Base-by-base conservation (phyloP, 306 rosid genomes). In the Vigna hirtella region DNA sequence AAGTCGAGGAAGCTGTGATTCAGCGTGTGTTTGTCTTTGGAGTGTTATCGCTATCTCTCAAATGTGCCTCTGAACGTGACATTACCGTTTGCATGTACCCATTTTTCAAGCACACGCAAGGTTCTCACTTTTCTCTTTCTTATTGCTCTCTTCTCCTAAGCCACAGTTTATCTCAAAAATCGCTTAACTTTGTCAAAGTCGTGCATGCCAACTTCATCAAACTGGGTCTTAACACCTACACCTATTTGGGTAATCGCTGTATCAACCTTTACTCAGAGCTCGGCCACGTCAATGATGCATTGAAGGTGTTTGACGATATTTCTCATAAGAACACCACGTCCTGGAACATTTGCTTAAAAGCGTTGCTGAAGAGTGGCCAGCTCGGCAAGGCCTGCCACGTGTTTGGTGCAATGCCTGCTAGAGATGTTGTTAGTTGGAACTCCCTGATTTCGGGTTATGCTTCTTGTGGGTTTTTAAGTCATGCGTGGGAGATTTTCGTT, bases 391-490 rank as follows among this genome's bases (percentile, higher is more conserved):
- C 96, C 9, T 34, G 58, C 66, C 50, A 53, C 49, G 6, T 90
- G 89, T 91, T 90, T 62, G 94, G 81, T 66, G 89, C 40, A 94
- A 94, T 94, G 90, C 91, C 91, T 71, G 85, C 63, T 11, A 90
- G 90, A 79, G 94, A 94, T 63, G 93, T 86, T 2, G 93, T 94
- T 74, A 77, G 87, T 78, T 94, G 98, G 98, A 94, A 94, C 77
- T 81, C 93, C 8, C 78, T 89, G 89, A 86, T 94, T 74, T 90
- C 90, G 4, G 93, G 91, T 57, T 83, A 69, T 73, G 73, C 83
- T 53, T 86, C 84, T 3, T 49, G 56, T 66, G 91, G 97, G 34
- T 82, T 79, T 81, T 32, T 17, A 79, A 80, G 83, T 77, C 22
- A 74, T 68, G 90, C 94, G 16, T 72, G 86, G 82, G 77, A 34